phyloP scores from a whole-genome alignment of 2,329 filamentous ascomycete species.

The Fusarium subglutinans region DNA sequence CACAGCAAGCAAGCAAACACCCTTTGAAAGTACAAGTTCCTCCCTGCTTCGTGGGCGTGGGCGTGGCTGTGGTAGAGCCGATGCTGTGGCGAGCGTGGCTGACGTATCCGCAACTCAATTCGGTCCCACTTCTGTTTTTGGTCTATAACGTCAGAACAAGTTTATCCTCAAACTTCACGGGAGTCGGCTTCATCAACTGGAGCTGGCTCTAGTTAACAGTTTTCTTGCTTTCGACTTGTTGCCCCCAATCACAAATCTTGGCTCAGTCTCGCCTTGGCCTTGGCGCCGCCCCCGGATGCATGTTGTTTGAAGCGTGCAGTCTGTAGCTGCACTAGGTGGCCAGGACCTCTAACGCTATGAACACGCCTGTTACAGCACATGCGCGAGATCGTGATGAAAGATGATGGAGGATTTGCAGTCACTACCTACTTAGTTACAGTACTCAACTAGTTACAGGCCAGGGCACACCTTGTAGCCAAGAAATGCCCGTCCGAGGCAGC shows the following conservation, averaged over 20 bases:
- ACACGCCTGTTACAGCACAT: slow-evolving; percentile 17
- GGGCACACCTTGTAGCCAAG: slow-evolving; percentile 5
- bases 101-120: neutral
- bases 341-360: neutral
- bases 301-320: neutral
- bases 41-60: neutral
- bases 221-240: neutral
- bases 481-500: neutral
- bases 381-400: slow-evolving; percentile 24
- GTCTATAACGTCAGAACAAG: slow-evolving; percentile 17
- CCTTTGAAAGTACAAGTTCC: neutral
- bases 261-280: neutral
- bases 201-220: neutral
- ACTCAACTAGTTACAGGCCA: neutral
- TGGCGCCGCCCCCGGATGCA: neutral
- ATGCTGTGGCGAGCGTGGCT: slow-evolving; percentile 10
- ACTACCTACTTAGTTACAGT: neutral
- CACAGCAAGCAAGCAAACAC: neutral
- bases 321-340: neutral
- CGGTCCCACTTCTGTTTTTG: neutral
- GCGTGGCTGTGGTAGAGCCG: slow-evolving; percentile 9
- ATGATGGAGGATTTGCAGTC: slow-evolving; percentile 17
- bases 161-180: slow-evolving; percentile 8
- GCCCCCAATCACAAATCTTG: neutral
- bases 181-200: slow-evolving; percentile 13